Evolutionary conservation across 768 basidiomycete species (phyloP).

Genomic region (Amanita fuliginea): DNA sequence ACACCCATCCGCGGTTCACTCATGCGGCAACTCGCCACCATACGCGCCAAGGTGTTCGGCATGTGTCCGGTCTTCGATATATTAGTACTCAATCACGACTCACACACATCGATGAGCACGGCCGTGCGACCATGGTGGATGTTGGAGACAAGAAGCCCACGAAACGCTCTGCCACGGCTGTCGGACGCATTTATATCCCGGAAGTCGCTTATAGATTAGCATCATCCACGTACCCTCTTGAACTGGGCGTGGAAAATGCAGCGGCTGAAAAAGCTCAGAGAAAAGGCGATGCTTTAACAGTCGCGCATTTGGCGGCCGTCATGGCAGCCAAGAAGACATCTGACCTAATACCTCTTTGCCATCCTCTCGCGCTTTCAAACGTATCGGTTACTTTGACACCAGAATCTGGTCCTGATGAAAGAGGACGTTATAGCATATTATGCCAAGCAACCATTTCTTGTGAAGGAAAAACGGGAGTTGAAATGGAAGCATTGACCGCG

Average conservation of each 20-base stretch:
- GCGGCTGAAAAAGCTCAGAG: constrained; percentile 35
- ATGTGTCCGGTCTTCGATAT: constrained; percentile 11
- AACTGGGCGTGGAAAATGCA: constrained; percentile 19
- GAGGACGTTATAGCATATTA: constrained; percentile 34
- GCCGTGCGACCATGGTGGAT: constrained; percentile 78
- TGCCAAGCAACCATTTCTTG: constrained; percentile 65
- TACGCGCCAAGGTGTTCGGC: neutral
- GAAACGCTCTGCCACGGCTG: constrained; percentile 62
- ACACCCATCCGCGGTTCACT: neutral
- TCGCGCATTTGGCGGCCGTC: constrained; percentile 78
- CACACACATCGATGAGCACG: constrained; percentile 65
- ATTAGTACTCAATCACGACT: constrained; percentile 25
- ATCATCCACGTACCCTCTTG: constrained; percentile 26
- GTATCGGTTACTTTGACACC: constrained; percentile 53
- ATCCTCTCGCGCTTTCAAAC: constrained; percentile 67
- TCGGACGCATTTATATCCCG: constrained; percentile 62
- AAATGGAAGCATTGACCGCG: constrained; percentile 90
- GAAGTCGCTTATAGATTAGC: constrained; percentile 54
- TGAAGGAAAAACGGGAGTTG: constrained; percentile 76
- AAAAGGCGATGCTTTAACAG: constrained; percentile 64
- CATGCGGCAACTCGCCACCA: neutral
- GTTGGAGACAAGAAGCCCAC: constrained; percentile 53
- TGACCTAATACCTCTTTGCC: constrained; percentile 79
- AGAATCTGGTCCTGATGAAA: constrained; percentile 15
- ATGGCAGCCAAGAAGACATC: constrained; percentile 82